phyloP scores from a whole-genome alignment of 23 red algal species.

The Gracilariopsis chorda region DNA sequence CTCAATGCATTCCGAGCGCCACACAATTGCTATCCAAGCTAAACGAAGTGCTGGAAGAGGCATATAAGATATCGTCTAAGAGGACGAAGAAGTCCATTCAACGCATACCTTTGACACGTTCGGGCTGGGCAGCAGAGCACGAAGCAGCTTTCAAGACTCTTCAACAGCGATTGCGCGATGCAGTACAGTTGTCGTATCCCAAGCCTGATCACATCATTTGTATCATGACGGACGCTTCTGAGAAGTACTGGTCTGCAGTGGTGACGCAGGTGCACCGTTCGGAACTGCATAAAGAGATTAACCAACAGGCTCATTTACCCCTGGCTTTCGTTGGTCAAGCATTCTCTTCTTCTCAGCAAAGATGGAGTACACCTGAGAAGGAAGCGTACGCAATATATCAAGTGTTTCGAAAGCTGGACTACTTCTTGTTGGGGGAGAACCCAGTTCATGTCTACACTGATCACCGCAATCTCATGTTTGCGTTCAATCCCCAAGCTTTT shows the following conservation, averaged over 20 bases:
- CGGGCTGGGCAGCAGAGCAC: not conserved
- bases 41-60: slow-evolving; percentile 11
- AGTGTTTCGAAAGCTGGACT: not conserved
- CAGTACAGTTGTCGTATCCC: slow-evolving; percentile 3
- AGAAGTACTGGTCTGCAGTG: slow-evolving; percentile 2
- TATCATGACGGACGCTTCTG: slow-evolving; percentile 21
- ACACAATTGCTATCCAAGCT: not conserved
- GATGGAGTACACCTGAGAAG: not conserved
- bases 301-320: not conserved
- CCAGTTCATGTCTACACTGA: not conserved
- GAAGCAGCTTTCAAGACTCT: not conserved
- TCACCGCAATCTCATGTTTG: not conserved
- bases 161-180: not conserved
- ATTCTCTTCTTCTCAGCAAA: not conserved
- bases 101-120: not conserved
- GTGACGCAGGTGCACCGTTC: not conserved
- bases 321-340: not conserved
- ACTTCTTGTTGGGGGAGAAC: not conserved
- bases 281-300: not conserved
- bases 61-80: not conserved
- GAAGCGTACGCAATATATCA: not conserved
- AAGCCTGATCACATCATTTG: not conserved
- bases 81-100: not conserved
- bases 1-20: not conserved
- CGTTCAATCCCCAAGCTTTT: not conserved